These are phyloP conservation scores for Lentinula aciculospora DNA, from an alignment of 768 basidiomycete species.

Conservation along the genomic window DNA sequence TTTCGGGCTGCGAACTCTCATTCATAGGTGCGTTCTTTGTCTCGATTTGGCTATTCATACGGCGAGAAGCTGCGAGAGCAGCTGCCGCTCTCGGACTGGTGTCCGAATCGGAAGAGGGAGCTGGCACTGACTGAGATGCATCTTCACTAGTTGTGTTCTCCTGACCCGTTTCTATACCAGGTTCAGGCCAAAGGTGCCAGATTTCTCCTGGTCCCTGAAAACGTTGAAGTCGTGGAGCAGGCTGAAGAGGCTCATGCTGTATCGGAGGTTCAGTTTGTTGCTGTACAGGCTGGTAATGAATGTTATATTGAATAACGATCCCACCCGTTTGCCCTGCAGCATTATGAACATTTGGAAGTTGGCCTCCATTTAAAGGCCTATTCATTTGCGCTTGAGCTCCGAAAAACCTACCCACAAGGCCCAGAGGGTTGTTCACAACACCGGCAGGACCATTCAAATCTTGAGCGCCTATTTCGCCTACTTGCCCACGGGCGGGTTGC, in stretches of 20 bases:
- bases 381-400: constrained; percentile 45
- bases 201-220: constrained; percentile 58
- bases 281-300: constrained; percentile 42
- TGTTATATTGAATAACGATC: constrained; percentile 59
- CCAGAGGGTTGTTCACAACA: constrained; percentile 32
- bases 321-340: constrained; percentile 37
- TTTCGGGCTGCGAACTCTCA: background rate
- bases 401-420: constrained; percentile 52
- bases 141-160: background rate
- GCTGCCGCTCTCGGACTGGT: constrained; percentile 45
- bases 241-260: constrained; percentile 29
- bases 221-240: constrained; percentile 52
- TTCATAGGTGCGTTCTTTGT: background rate
- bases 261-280: constrained; percentile 27
- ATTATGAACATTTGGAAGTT: constrained; percentile 25
- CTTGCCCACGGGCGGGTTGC: constrained; percentile 23
- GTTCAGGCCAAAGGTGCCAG: constrained; percentile 59
- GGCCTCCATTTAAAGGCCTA: constrained; percentile 25
- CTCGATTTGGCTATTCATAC: constrained; percentile 23
- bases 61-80: constrained; percentile 60
- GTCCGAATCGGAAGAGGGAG: constrained; percentile 9
- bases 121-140: background rate
- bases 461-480: constrained; percentile 21
- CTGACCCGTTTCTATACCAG: background rate
- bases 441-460: constrained; percentile 35